phyloP scores from a whole-genome alignment of 176 grass and related monocot species.

The Chrysopogon serrulatus region DNA sequence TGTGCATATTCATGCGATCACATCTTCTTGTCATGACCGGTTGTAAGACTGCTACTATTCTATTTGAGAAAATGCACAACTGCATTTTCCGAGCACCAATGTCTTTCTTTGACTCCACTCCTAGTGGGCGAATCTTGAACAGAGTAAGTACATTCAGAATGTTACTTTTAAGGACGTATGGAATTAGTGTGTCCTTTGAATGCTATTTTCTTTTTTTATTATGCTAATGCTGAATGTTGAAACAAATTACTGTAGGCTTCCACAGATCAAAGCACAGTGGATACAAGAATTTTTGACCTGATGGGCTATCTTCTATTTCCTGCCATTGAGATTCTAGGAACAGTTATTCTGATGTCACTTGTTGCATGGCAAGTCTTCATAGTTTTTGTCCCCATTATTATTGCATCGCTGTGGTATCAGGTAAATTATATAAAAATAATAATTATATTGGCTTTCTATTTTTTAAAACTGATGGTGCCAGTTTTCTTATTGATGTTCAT shows the following conservation, averaged over 20 bases:
- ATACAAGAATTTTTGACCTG: background rate
- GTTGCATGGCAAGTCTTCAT: constrained; percentile 50
- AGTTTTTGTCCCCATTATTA: constrained; percentile 38
- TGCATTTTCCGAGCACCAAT: constrained; percentile 16
- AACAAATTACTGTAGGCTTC: constrained; percentile 27
- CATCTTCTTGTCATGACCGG: constrained; percentile 34
- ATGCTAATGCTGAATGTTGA: background rate
- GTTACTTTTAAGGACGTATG: background rate
- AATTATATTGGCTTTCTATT: background rate
- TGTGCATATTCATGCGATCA: constrained; percentile 33
- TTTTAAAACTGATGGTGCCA: background rate
- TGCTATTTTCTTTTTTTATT: background rate
- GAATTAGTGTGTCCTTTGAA: background rate
- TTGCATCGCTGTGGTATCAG: constrained; percentile 43
- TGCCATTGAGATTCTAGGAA: constrained; percentile 31
- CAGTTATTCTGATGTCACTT: constrained; percentile 54
- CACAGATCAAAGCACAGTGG: constrained; percentile 36
- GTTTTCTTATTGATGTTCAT: background rate
- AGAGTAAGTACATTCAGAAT: background rate
- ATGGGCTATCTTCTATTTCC: constrained; percentile 20
- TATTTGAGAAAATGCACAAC: constrained; percentile 15
- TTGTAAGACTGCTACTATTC: constrained; percentile 9
- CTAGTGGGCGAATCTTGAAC: background rate
- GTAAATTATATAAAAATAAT: background rate
- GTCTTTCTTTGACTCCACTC: constrained; percentile 29